Percentiles rank a stretch among this genome's conserved stretches.
Evolutionary conservation across 225 moss, liverwort and hornwort genomes (phyloP).

Genomic region (Thuidium tamariscinum): DNA sequence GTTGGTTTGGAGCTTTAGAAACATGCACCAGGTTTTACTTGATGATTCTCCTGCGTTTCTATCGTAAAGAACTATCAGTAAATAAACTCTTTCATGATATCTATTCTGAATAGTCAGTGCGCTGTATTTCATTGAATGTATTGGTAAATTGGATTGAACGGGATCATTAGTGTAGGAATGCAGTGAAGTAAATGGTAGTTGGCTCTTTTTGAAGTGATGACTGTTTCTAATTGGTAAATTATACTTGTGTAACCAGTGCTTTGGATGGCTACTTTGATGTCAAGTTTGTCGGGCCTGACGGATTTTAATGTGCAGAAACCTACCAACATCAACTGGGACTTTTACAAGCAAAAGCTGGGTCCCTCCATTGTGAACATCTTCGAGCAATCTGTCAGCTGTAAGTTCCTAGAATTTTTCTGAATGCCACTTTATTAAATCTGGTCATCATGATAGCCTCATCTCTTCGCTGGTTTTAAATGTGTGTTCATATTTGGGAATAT

Average conservation of each 20-base stretch:
- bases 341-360: constrained; percentile 71
- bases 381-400: constrained; percentile 61
- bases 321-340: constrained; percentile 78
- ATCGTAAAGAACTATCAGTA: neutral
- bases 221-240: neutral
- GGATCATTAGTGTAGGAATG: neutral
- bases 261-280: neutral
- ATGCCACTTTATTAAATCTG: neutral
- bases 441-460: neutral
- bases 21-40: neutral
- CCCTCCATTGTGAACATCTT: constrained; percentile 89
- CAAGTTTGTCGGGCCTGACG: neutral
- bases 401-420: constrained; percentile 9
- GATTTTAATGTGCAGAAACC: constrained; percentile 45
- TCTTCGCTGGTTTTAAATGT: neutral
- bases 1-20: neutral
- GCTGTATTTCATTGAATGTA: neutral
- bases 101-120: neutral
- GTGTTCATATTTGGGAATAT: neutral
- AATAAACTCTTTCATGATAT: neutral
- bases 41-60: neutral
- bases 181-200: neutral
- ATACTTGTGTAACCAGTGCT: neutral
- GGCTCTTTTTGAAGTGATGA: neutral
- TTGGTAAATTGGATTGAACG: neutral